Evolutionary conservation across 2,329 filamentous ascomycete species (phyloP).

Genomic region (Trichophyton equinum): DNA sequence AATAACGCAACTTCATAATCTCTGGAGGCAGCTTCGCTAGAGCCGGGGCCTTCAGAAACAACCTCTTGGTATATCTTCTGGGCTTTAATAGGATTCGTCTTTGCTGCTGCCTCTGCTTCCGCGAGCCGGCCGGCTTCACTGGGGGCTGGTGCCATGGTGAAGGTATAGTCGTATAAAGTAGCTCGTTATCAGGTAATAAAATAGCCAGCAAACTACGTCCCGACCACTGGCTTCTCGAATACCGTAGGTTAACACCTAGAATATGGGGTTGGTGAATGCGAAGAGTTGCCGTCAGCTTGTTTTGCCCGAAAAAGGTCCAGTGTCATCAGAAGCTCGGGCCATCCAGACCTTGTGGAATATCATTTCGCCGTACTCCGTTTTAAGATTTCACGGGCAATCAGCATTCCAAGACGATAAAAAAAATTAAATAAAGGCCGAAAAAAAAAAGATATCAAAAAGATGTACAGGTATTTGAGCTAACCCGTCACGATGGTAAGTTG

Average conservation of each 20-base stretch:
- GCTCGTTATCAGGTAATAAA: neutral
- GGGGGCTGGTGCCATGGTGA: conserved; percentile 37
- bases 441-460: neutral
- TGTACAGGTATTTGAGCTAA: neutral
- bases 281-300: neutral
- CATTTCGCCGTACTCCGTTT: neutral
- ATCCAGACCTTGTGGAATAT: neutral
- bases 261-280: neutral
- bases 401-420: neutral
- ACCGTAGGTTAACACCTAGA: neutral
- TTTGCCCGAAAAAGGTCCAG: neutral
- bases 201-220: neutral
- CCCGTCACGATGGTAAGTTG: conserved; percentile 2
- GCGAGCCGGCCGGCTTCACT: conserved; percentile 56
- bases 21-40: conserved; percentile 72
- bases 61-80: conserved; percentile 83
- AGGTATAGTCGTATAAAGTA: neutral
- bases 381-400: neutral
- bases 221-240: neutral
- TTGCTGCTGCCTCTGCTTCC: conserved; percentile 75
- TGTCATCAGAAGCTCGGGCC: neutral
- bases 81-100: conserved; percentile 69
- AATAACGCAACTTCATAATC: conserved; percentile 87
- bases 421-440: neutral
- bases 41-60: conserved; percentile 69